Evolutionary conservation across 73 alveolate species (phyloP).

Genomic region (Breviolum minutum): DNA sequence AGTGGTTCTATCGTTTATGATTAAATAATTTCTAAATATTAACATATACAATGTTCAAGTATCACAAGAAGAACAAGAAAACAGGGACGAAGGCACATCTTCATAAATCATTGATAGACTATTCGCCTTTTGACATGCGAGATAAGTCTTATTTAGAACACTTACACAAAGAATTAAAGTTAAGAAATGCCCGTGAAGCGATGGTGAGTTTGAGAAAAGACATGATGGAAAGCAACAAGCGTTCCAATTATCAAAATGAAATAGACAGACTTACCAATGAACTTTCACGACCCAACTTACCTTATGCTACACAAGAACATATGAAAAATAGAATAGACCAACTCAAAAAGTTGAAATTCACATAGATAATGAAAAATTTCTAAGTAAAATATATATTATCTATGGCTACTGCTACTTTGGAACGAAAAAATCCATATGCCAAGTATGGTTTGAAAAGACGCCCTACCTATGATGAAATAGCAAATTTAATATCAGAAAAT

Average conservation of each 20-base stretch:
- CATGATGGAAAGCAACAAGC: constrained; percentile 2
- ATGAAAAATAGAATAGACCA: neutral
- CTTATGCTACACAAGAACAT: neutral
- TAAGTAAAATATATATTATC: neutral
- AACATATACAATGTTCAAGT: constrained; percentile 20
- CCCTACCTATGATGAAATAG: constrained; percentile 31
- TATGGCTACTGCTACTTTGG: neutral
- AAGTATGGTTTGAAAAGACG: constrained; percentile 17
- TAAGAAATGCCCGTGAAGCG: constrained; percentile 2
- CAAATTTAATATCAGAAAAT: neutral
- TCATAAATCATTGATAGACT: neutral
- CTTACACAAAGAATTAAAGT: neutral
- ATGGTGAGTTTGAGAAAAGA: neutral
- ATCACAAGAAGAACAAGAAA: neutral
- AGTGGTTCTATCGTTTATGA: constrained; percentile 1
- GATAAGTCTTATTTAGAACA: constrained; percentile 9
- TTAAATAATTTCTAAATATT: neutral
- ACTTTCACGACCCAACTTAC: neutral
- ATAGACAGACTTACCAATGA: neutral
- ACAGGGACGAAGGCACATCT: neutral
- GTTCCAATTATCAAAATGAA: constrained; percentile 12
- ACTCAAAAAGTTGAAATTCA: neutral
- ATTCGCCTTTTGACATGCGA: neutral
- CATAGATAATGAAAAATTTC: neutral
- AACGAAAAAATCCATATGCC: neutral